Percentiles rank a stretch among this genome's conserved stretches.
Evolutionary conservation across 164 flowering plant species (phyloP).

Genomic region (Chimonanthus praecox): DNA sequence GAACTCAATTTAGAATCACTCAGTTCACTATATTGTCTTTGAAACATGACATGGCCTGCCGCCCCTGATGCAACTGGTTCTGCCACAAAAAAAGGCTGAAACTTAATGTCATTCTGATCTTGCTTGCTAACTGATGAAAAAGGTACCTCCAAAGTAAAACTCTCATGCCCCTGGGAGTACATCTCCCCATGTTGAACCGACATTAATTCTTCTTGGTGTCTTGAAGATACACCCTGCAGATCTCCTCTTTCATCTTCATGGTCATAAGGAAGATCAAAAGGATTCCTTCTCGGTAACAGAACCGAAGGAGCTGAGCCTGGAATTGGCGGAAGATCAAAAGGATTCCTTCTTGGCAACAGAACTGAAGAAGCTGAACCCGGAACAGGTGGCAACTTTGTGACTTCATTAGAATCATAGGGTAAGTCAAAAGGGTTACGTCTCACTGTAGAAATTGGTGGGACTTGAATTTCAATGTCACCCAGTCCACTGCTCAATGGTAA

Average conservation of each 20-base stretch:
- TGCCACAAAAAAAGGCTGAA: slow-evolving; percentile 62
- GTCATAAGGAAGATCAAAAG: slow-evolving; percentile 86
- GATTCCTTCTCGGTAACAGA: slow-evolving; percentile 57
- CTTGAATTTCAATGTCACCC: slow-evolving; percentile 26
- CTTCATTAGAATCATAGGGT: slow-evolving; percentile 45
- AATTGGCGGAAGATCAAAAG: slow-evolving; percentile 79
- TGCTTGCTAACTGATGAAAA: slow-evolving; percentile 35
- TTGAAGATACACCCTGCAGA: slow-evolving; percentile 45
- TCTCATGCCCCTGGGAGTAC: slow-evolving; percentile 62
- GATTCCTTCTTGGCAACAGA: slow-evolving; percentile 55
- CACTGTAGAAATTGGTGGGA: slow-evolving; percentile 54
- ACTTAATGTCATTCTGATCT: slow-evolving; percentile 32
- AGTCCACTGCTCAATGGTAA: background rate
- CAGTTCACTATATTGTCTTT: slow-evolving; percentile 60
- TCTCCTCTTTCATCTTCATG: slow-evolving; percentile 63
- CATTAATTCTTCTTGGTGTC: slow-evolving; percentile 48
- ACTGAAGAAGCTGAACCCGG: slow-evolving; percentile 91
- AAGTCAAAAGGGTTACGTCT: slow-evolving; percentile 78
- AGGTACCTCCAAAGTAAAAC: slow-evolving; percentile 63
- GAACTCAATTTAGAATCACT: slow-evolving; percentile 80
- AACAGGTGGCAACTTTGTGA: slow-evolving; percentile 50
- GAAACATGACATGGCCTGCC: slow-evolving; percentile 34
- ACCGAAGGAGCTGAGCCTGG: slow-evolving; percentile 32
- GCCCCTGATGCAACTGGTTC: slow-evolving; percentile 44
- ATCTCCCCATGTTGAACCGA: slow-evolving; percentile 42